Percentiles rank a stretch among this genome's conserved stretches.
These are phyloP conservation scores for Polygonum aviculare DNA, from an alignment of 148 eudicot species.

Conservation along the genomic window DNA sequence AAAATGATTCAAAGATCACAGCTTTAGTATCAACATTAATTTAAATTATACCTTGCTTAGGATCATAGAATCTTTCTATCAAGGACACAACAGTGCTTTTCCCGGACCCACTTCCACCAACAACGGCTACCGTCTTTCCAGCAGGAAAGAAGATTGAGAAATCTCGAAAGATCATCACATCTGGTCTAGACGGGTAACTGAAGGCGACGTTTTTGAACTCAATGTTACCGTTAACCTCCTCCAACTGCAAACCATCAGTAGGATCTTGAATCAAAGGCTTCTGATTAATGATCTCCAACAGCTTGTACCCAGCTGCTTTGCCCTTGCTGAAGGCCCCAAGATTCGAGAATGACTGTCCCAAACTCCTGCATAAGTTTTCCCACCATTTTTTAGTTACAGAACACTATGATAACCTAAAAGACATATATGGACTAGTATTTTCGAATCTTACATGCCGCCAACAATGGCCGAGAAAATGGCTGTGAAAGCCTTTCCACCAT, in stretches of 20 bases:
- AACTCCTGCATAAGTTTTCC: slow-evolving; percentile 52
- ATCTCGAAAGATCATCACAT: slow-evolving; percentile 79
- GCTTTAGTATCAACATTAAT: not conserved
- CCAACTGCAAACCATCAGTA: slow-evolving; percentile 57
- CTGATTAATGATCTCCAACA: slow-evolving; percentile 94
- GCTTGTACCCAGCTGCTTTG: slow-evolving; percentile 91
- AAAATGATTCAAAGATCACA: not conserved
- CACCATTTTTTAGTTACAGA: not conserved
- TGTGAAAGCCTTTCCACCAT: slow-evolving; percentile 98
- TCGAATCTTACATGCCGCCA: slow-evolving; percentile 89
- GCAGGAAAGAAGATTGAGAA: slow-evolving; percentile 97
- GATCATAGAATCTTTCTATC: slow-evolving; percentile 96
- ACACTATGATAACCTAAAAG: not conserved
- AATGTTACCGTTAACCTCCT: slow-evolving; percentile 75
- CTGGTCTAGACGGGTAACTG: slow-evolving; percentile 96
- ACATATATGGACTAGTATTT: not conserved
- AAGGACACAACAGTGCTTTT: slow-evolving; percentile 96
- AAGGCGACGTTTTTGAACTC: slow-evolving; percentile 87
- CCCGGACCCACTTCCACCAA: slow-evolving; percentile 99
- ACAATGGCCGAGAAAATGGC: slow-evolving; percentile 99
- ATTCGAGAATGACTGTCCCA: slow-evolving; percentile 96
- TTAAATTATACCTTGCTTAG: slow-evolving; percentile 46
- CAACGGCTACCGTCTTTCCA: slow-evolving; percentile 94
- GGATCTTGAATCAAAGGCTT: slow-evolving; percentile 78
- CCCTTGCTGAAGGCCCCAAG: slow-evolving; percentile 99